These are phyloP conservation scores for Xanthoconium purpureum DNA, from an alignment of 768 basidiomycete species.

Conservation along the genomic window DNA sequence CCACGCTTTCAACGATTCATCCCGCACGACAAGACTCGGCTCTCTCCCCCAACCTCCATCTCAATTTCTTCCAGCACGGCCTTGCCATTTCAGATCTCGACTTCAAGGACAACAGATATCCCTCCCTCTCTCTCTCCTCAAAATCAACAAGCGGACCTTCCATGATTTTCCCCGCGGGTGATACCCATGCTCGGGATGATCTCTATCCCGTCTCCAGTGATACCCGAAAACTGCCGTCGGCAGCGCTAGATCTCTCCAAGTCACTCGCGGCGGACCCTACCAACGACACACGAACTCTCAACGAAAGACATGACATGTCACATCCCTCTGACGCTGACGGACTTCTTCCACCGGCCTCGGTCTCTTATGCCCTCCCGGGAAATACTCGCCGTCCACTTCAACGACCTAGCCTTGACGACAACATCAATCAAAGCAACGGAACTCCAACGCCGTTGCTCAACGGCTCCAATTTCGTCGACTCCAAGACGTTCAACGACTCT, in stretches of 20 bases:
- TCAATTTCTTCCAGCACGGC: slow-evolving; percentile 48
- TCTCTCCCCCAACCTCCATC: slow-evolving; percentile 33
- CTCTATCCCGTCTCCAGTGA: slow-evolving; percentile 6
- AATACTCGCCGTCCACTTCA: slow-evolving; percentile 47
- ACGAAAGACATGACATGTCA: slow-evolving; percentile 20
- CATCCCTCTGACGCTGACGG: slow-evolving; percentile 13
- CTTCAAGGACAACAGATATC: slow-evolving; percentile 62
- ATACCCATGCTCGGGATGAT: slow-evolving; percentile 26
- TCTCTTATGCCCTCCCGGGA: slow-evolving; percentile 47
- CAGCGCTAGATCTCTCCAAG: slow-evolving; percentile 11
- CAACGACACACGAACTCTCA: slow-evolving; percentile 22
- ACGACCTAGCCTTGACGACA: slow-evolving; percentile 51
- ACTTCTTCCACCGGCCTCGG: slow-evolving; percentile 30
- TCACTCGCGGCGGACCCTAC: slow-evolving; percentile 14
- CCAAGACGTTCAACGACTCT: slow-evolving; percentile 28
- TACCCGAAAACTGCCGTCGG: slow-evolving; percentile 12
- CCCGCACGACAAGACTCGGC: slow-evolving; percentile 41
- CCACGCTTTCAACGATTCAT: slow-evolving; percentile 53
- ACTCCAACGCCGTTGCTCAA: slow-evolving; percentile 22
- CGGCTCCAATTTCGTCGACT: slow-evolving; percentile 25
- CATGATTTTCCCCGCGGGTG: slow-evolving; percentile 30
- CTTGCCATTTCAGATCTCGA: slow-evolving; percentile 58
- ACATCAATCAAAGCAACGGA: slow-evolving; percentile 18
- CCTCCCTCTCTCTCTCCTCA: slow-evolving; percentile 31
- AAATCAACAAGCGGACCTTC: slow-evolving; percentile 24